Evolutionary conservation across 148 eudicot genomes (phyloP), one percentile per base, ranked within the genome.

Genomic region (Vaccinium myrtillus): DNA sequence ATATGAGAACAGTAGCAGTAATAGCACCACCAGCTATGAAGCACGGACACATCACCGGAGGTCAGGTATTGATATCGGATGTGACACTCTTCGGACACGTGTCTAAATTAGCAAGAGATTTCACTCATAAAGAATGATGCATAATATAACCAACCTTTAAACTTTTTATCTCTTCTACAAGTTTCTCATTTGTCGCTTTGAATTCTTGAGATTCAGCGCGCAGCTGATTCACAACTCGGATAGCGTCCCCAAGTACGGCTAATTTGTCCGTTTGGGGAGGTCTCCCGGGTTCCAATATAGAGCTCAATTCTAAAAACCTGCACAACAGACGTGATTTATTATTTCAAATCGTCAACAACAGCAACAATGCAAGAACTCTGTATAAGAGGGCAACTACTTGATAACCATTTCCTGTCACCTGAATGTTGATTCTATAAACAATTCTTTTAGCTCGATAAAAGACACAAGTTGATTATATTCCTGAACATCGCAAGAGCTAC

Each of bases 251-350:
- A 78, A 96, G 90, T 88, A 94, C 87, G 71, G 91, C 95, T 89
- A 91, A 86, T 83, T 96, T 96, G 87, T 94, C 99, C 30, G 90
- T 88, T 90, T 93, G 93, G 58, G 90, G 93, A 81, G 92, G 90
- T 85, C 94, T 91, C 82, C 92, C 95, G 67, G 97, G 97, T 87
- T 94, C 95, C 91, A 96, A 87, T 21, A 81, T 70, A 53, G 92
- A 86, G 91, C 94, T 93, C 85, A 94, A 87, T 82, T 95, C 94
- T 36, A 89, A 10, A 82, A 96, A 96, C 84, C 99, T 96, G 92
- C 86, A 89, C 21, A n/a, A 82, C 14, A 46, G 11, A 83, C 75
- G 27, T 50, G 50, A 55, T 10, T 54, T 54, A 80, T 48, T 32
- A 19, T 36, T 56, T n/a, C 59, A 18, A 59, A 36, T 59, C 23